A percentile compares a stretch with the other conserved stretches of the same genome.
phyloP scores from a whole-genome alignment of 352 stramenopile species.

The Hyaloperonospora arabidopsidis region DNA sequence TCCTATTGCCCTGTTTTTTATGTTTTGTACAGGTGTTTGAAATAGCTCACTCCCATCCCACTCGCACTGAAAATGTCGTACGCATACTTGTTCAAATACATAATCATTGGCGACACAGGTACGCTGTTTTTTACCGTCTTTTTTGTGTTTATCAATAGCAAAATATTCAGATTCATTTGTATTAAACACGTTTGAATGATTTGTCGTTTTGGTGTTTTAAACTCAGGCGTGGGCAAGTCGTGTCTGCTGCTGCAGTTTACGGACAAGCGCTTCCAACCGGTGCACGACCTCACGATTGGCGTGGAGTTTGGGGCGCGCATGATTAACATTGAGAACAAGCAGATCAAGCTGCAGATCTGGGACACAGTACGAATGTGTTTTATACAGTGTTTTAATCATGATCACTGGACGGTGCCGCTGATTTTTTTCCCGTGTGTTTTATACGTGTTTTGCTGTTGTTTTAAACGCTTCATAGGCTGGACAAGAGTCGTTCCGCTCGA shows the following conservation, averaged over 20 bases:
- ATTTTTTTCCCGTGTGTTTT: neutral
- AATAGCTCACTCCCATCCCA: no score
- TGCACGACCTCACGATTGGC: constrained; percentile 99
- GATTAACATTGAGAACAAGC: constrained; percentile 98
- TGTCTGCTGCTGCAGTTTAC: constrained; percentile 99
- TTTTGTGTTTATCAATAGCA: neutral
- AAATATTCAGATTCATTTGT: neutral
- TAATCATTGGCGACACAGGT: constrained; percentile 99
- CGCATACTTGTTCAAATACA: constrained; percentile 97
- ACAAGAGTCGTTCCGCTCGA: constrained; percentile 99
- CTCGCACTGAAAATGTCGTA: constrained; percentile 86
- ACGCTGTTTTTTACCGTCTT: constrained; percentile 1
- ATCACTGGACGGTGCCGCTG: neutral
- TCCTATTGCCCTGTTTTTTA: no score
- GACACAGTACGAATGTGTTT: constrained; percentile 68
- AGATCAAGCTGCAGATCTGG: constrained; percentile 98
- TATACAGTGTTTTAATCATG: no score
- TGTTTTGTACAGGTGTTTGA: no score
- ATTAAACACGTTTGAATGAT: constrained; percentile 1
- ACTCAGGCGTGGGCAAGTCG: constrained; percentile 97
- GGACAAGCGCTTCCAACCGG: constrained; percentile 99
- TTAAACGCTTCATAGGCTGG: constrained; percentile 62
- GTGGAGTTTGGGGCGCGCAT: constrained; percentile 99
- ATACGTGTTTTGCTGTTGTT: constrained; percentile 21
- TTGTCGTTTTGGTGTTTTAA: neutral